These are phyloP conservation scores for Cardiospermum halicacabum DNA, from an alignment of 345 rosid species.

Conservation along the genomic window DNA sequence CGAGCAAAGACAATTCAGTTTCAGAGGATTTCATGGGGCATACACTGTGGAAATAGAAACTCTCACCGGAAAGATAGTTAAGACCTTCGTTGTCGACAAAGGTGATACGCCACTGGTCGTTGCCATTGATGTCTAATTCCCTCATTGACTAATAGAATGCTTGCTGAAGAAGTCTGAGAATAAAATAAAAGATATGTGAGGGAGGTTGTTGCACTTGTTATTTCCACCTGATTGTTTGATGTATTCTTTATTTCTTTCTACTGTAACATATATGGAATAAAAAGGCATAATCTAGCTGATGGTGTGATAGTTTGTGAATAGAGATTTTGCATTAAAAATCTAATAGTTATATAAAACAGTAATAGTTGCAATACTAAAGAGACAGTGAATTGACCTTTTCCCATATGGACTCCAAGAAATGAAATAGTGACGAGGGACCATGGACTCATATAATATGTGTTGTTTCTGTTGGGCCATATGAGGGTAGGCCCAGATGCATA, in stretches of 20 bases:
- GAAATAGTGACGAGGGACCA: too few species aligned
- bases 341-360: too few species aligned
- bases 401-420: too few species aligned
- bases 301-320: neutral
- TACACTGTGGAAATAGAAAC: slow-evolving; percentile 50
- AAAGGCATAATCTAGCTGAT: neutral
- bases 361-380: too few species aligned
- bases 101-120: slow-evolving; percentile 58
- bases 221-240: slow-evolving; percentile 8
- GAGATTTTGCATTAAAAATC: too few species aligned
- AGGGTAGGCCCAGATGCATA: neutral
- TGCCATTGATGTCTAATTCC: slow-evolving; percentile 37
- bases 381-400: too few species aligned
- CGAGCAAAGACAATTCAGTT: slow-evolving; percentile 49
- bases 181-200: neutral
- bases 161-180: neutral
- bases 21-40: slow-evolving; percentile 83
- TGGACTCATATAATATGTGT: too few species aligned
- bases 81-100: slow-evolving; percentile 57
- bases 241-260: neutral
- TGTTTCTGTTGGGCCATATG: too few species aligned
- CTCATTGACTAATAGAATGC: neutral
- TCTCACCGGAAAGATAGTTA: slow-evolving; percentile 33
- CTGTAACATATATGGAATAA: neutral
- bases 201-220: slow-evolving; percentile 1